These are phyloP conservation scores for Coemansia sp. DNA, from an alignment of 192 early-diverging fungal species.

Conservation along the genomic window DNA sequence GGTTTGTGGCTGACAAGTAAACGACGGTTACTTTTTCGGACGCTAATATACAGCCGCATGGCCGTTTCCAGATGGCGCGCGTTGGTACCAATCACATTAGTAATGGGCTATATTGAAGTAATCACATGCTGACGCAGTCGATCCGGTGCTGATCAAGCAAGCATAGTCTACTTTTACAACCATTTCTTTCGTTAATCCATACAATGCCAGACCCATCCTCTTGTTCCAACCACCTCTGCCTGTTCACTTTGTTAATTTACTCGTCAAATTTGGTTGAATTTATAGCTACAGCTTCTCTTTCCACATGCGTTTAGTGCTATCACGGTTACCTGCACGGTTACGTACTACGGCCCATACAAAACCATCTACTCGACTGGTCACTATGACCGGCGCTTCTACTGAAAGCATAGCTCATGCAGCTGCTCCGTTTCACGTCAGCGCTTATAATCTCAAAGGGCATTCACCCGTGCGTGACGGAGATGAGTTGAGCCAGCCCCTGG, in stretches of 20 bases:
- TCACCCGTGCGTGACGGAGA: conserved; percentile 41
- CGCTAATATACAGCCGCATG: neutral
- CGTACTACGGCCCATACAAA: neutral
- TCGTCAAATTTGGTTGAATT: neutral
- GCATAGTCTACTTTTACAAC: no score
- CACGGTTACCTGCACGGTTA: neutral
- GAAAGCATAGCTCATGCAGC: neutral
- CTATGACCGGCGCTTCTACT: neutral
- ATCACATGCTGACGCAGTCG: neutral
- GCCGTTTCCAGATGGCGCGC: neutral
- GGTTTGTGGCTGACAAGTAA: neutral
- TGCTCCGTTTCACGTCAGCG: conserved; percentile 14
- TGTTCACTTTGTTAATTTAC: neutral
- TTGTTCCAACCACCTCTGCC: neutral
- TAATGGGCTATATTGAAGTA: neutral
- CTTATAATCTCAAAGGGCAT: neutral
- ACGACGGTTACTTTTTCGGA: neutral
- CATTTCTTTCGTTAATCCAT: no score
- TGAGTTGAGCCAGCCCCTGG: conserved; percentile 48
- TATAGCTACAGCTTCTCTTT: neutral
- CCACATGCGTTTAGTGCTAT: neutral
- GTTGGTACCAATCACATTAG: neutral
- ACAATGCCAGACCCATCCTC: neutral
- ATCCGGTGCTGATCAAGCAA: neutral
- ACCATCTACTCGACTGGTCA: neutral